Percentiles rank a stretch among this genome's conserved stretches.
phyloP scores from a whole-genome alignment of 2,329 filamentous ascomycete genomes.

The Microdochium trichocladiopsis region DNA sequence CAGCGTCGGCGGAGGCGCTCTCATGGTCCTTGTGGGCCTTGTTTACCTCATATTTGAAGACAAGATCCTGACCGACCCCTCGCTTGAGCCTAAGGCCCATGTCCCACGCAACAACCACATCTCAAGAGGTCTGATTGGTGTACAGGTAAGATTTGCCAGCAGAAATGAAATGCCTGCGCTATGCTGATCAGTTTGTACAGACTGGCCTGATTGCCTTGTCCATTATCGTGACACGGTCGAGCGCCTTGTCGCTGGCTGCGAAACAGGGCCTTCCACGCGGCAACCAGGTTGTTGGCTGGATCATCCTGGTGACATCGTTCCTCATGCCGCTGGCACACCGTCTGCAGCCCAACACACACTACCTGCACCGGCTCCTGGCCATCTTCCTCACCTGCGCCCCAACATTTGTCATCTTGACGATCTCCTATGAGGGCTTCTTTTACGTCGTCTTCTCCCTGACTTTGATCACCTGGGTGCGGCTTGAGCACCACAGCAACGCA shows the following conservation, averaged over 20 bases:
- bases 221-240: slow-evolving; percentile 81
- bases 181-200: slow-evolving; percentile 24
- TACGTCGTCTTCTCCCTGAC: slow-evolving; percentile 84
- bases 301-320: slow-evolving; percentile 70
- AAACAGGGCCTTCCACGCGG: slow-evolving; percentile 79
- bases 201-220: slow-evolving; percentile 73
- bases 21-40: slow-evolving; percentile 73
- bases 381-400: slow-evolving; percentile 92
- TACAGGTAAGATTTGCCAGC: slow-evolving; percentile 44
- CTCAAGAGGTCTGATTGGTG: slow-evolving; percentile 55
- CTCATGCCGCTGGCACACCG: slow-evolving; percentile 76
- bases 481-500: slow-evolving; percentile 71
- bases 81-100: slow-evolving; percentile 16
- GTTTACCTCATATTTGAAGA: slow-evolving; percentile 78
- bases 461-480: slow-evolving; percentile 81
- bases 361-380: slow-evolving; percentile 80
- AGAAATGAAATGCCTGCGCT: not conserved
- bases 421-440: slow-evolving; percentile 95
- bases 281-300: slow-evolving; percentile 82
- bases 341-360: slow-evolving; percentile 74
- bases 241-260: slow-evolving; percentile 75
- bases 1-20: slow-evolving; percentile 64
- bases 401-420: slow-evolving; percentile 90
- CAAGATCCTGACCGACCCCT: slow-evolving; percentile 39
- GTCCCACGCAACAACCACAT: slow-evolving; percentile 28